Evolutionary conservation across 257 asterid genomes (phyloP), one percentile per base, ranked within the genome.

Genomic region (Solanum pinnatisectum): DNA sequence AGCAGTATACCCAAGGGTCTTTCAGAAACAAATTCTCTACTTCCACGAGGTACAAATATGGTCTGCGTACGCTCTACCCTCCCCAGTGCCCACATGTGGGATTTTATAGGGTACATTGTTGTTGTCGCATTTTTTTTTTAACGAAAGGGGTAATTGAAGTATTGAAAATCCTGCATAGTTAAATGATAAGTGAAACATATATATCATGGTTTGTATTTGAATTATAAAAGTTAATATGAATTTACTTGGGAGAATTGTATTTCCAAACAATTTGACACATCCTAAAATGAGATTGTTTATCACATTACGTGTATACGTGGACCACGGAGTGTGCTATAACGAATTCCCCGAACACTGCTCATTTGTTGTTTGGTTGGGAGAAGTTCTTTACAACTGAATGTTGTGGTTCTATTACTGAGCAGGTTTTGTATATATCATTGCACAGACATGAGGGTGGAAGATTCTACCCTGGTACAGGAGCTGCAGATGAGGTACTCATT

Each of bases 401-500:
- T 32, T 49, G 39, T 81, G 68, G 22, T 18, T 49, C 32, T 82
- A 33, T 52, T 82, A 49, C 22, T 49, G 86, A 82, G 71, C 90
- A 97, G 99, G 99, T 97, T 90, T 89, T 97, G 93, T 96, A 97
- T 89, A 87, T 97, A 89, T 97, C 99, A n/a, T 87, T 97, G 92
- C 99, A 97, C 87, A 94, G 99, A 90, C 97, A 97, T 70, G 98
- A 97, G 93, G 97, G 94, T 90, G 99, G 99, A 68, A 93, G 90
- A 89, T 97, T 97, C 87, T 97, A 97, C 90, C 99, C 99, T 82
- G 99, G 99, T 87, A 95, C 99, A 70, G 99, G 99, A 91, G 96
- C 99, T 89, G 98, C 98, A 77, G 86, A 91, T 91, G 98, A 97
- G 98, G 99, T 97, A 92, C 35, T 87, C 83, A 16, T 67, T 86